Conservation (phyloP, 2,329 filamentous ascomycete genomes). For the Colletotrichum falcatum region DNA sequence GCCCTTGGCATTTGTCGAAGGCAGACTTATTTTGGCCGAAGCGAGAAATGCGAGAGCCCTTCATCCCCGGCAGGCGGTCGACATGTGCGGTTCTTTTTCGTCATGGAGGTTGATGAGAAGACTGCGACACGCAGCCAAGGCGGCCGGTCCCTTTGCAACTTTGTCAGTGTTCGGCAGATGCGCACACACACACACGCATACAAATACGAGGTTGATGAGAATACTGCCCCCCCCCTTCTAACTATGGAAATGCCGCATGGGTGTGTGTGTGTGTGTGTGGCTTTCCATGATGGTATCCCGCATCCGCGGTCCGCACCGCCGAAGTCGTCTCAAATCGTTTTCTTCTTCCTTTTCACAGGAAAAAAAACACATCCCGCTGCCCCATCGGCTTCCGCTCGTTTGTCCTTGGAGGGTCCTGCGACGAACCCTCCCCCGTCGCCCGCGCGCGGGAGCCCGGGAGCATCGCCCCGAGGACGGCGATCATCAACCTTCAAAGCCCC, state of each 20-base stretch:
- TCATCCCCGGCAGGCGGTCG: background rate
- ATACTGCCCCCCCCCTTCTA: background rate
- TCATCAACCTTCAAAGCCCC: conserved; percentile 27
- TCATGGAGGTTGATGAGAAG: background rate
- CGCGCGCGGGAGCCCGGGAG: background rate
- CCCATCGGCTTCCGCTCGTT: background rate
- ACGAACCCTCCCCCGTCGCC: background rate
- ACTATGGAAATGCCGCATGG: background rate
- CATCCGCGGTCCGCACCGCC: background rate
- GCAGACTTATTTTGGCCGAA: background rate
- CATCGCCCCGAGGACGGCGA: conserved; percentile 4
- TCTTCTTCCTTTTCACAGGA: too few relatives aligned
- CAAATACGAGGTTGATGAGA: background rate
- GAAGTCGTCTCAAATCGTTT: background rate
- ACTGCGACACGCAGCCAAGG: background rate
- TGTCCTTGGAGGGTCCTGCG: background rate
- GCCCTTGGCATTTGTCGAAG: conserved; percentile 2
- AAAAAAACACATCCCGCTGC: background rate
- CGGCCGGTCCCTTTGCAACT: background rate
- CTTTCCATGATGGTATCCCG: background rate
- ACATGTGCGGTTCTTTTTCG: background rate
- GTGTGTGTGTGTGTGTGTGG: too few relatives aligned
- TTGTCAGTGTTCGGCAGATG: too few relatives aligned
- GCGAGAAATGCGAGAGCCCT: background rate
- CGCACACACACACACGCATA: too few relatives aligned